Evolutionary conservation across 1,139 yeast genomes (phyloP).

Genomic region (Diutina sp.): DNA sequence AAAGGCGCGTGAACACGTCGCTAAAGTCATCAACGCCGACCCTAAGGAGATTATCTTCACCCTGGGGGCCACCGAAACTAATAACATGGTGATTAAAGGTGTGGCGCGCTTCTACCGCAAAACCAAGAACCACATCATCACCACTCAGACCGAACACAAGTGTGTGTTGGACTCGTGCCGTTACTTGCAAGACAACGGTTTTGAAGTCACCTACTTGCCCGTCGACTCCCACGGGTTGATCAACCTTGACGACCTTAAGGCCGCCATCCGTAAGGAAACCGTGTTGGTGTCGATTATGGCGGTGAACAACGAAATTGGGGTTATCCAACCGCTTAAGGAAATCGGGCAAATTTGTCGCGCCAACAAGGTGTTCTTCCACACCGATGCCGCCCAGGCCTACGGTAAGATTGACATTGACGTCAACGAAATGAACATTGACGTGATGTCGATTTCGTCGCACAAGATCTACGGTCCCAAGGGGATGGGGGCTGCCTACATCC

Average conservation of each 20-base stretch:
- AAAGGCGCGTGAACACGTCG: constrained; percentile 69
- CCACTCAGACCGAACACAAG: constrained; percentile 95
- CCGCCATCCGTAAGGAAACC: constrained; percentile 84
- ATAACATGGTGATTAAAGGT: constrained; percentile 90
- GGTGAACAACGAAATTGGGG: constrained; percentile 97
- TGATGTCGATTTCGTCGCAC: constrained; percentile 89
- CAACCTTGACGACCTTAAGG: constrained; percentile 62
- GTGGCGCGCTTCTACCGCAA: constrained; percentile 86
- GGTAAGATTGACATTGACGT: constrained; percentile 93
- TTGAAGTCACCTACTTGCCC: constrained; percentile 86
- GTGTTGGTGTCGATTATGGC: constrained; percentile 92
- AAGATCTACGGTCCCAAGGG: constrained; percentile 98
- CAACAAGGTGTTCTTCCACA: constrained; percentile 87
- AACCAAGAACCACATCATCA: constrained; percentile 86
- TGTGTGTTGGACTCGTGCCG: constrained; percentile 95
- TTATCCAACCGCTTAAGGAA: constrained; percentile 89
- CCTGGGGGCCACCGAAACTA: constrained; percentile 95
- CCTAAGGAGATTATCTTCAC: constrained; percentile 95
- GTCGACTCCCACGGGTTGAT: constrained; percentile 76
- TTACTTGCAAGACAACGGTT: constrained; percentile 91
- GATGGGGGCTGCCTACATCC: constrained; percentile 86
- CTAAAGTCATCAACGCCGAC: constrained; percentile 79
- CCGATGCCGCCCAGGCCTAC: constrained; percentile 97
- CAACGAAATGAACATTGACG: constrained; percentile 83
- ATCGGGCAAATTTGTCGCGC: constrained; percentile 82